Evolutionary conservation across 1,284 basidiomycete genomes (phyloP).

Genomic region (Polyporus tsugae): DNA sequence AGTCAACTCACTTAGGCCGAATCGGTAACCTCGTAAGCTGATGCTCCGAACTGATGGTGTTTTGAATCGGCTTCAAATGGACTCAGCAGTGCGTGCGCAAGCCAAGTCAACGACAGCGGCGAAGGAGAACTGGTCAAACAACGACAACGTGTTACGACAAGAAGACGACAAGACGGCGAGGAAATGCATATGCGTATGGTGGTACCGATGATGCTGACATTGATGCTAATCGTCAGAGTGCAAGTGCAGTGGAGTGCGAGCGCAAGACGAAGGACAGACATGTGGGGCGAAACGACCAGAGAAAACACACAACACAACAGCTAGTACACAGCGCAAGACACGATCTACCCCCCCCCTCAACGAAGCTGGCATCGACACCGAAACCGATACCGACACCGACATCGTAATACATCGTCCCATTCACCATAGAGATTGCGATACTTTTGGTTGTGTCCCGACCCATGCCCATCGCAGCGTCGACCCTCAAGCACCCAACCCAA

Average conservation of each 20-base stretch:
- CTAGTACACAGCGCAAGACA: slow-evolving; percentile 14
- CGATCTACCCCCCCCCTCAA: slow-evolving; percentile 1
- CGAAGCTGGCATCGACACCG: neutral
- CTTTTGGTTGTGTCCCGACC: slow-evolving; percentile 28
- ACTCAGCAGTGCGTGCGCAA: too few relatives aligned
- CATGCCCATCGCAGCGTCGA: slow-evolving; percentile 1
- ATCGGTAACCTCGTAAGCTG: too few relatives aligned
- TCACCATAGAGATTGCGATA: slow-evolving; percentile 29
- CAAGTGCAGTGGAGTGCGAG: neutral
- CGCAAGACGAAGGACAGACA: slow-evolving; percentile 1
- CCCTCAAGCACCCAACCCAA: slow-evolving; percentile 7
- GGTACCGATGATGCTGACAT: neutral
- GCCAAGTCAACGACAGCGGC: too few relatives aligned
- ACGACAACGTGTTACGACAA: neutral
- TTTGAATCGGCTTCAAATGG: too few relatives aligned
- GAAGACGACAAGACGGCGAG: neutral
- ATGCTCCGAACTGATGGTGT: too few relatives aligned
- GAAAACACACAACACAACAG: slow-evolving; percentile 10
- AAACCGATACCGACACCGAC: slow-evolving; percentile 5
- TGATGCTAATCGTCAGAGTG: neutral
- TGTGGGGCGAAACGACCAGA: neutral
- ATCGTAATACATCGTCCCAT: slow-evolving; percentile 22
- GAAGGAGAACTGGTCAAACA: too few relatives aligned
- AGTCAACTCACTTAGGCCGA: too few relatives aligned
- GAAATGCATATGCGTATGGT: neutral